Conservation (phyloP, 208 protist genomes). For the Crithidia acanthocephali region DNA sequence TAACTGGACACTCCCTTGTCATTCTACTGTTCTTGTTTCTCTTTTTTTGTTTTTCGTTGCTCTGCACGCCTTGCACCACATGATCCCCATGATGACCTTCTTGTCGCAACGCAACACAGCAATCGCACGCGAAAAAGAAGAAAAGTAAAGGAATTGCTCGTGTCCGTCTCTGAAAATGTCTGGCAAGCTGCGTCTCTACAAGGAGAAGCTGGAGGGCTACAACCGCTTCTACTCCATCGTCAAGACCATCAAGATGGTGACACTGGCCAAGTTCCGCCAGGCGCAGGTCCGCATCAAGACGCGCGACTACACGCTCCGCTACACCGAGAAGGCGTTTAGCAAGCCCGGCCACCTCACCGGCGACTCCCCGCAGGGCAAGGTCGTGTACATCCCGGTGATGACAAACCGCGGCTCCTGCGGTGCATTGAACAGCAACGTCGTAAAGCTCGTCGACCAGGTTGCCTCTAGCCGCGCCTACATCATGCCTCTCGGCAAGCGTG, state of each 20-base stretch:
- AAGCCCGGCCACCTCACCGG: constrained; percentile 41
- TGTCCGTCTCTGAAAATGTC: constrained; percentile 63
- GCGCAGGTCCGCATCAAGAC: constrained; percentile 80
- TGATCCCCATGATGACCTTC: too few species aligned
- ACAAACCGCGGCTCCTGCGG: constrained; percentile 92
- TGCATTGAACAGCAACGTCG: constrained; percentile 88
- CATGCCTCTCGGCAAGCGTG: constrained; percentile 85
- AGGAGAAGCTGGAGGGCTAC: constrained; percentile 93
- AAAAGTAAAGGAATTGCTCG: constrained; percentile 20
- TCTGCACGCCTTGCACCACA: too few species aligned
- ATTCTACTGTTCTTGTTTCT: too few species aligned
- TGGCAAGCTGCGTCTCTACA: constrained; percentile 91
- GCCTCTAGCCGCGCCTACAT: constrained; percentile 61
- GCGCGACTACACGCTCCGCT: constrained; percentile 88
- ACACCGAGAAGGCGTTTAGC: constrained; percentile 91
- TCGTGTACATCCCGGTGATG: constrained; percentile 87
- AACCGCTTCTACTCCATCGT: constrained; percentile 93
- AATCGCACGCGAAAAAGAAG: constrained; percentile 17
- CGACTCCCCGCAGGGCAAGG: constrained; percentile 39
- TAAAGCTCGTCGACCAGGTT: constrained; percentile 63
- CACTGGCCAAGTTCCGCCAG: constrained; percentile 86
- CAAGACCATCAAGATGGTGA: constrained; percentile 95
- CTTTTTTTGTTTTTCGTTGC: too few species aligned
- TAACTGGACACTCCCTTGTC: too few species aligned
- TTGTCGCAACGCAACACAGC: too few species aligned